Percentiles rank a stretch among this genome's conserved stretches.
These are phyloP conservation scores for Wallemia ichthyophaga DNA, from an alignment of 1,284 basidiomycete species.

Conservation along the genomic window DNA sequence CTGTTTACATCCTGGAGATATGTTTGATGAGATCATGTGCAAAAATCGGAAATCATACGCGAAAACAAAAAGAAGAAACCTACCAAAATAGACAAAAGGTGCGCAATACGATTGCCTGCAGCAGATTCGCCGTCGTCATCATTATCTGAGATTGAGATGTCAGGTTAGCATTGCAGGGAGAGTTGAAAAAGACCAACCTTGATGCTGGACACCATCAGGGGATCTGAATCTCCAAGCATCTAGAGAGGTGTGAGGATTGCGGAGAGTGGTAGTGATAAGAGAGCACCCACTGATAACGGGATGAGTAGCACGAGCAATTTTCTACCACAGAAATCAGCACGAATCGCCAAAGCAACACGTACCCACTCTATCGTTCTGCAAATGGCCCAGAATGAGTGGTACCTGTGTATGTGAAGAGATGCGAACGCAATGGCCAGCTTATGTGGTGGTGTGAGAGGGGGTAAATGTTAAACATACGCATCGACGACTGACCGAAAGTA, in stretches of 20 bases:
- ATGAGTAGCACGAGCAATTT: slow-evolving; percentile 35
- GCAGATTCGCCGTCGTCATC: slow-evolving; percentile 79
- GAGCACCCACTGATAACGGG: slow-evolving; percentile 35
- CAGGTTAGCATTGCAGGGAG: no score
- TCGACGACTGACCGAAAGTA: background rate
- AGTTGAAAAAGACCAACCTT: slow-evolving; percentile 33
- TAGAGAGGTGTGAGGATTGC: no score
- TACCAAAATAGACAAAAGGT: slow-evolving; percentile 60
- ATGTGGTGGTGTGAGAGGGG: background rate
- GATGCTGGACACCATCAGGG: slow-evolving; percentile 30
- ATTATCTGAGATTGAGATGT: slow-evolving; percentile 38
- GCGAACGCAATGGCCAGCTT: background rate
- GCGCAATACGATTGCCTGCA: slow-evolving; percentile 55
- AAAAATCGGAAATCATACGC: no score
- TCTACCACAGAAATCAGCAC: slow-evolving; percentile 4
- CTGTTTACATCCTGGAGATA: background rate
- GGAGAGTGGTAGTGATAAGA: no score
- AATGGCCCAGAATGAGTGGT: slow-evolving; percentile 33
- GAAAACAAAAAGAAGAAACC: no score
- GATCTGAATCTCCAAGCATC: slow-evolving; percentile 48
- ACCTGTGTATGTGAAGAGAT: slow-evolving; percentile 20
- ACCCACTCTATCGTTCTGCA: slow-evolving; percentile 30
- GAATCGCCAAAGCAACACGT: background rate
- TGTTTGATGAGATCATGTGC: no score
- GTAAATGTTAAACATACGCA: background rate